Conservation (phyloP, 345 rosid species). For the Eutrema heterophyllum region DNA sequence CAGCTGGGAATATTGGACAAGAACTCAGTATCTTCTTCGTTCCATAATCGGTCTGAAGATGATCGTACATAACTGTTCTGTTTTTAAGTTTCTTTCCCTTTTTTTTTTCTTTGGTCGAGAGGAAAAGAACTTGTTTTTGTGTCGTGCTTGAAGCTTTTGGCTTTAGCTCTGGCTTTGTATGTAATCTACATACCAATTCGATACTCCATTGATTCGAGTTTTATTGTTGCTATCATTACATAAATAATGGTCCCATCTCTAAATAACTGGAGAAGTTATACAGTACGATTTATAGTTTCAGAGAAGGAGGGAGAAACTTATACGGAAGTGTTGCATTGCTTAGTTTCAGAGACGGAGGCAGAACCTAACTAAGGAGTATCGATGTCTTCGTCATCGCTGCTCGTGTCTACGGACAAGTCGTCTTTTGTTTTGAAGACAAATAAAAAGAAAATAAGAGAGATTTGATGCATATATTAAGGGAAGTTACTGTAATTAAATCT, state of each 20-base stretch:
- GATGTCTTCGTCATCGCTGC: too few relatives aligned
- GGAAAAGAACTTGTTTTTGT: slow-evolving; percentile 12
- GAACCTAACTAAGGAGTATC: too few relatives aligned
- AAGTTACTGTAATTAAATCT: too few relatives aligned
- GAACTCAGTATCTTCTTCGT: slow-evolving; percentile 68
- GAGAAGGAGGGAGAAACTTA: too few relatives aligned
- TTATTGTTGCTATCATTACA: neutral
- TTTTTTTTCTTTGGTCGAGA: neutral
- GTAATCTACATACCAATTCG: slow-evolving; percentile 12
- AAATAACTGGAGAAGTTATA: too few relatives aligned
- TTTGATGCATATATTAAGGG: too few relatives aligned
- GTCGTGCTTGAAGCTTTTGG: slow-evolving; percentile 18
- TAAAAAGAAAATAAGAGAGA: too few relatives aligned
- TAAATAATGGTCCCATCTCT: neutral
- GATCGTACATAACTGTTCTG: slow-evolving; percentile 9
- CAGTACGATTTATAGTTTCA: too few relatives aligned
- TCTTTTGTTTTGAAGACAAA: too few relatives aligned
- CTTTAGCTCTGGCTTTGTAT: slow-evolving; percentile 26
- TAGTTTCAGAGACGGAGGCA: too few relatives aligned
- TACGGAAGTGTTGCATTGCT: too few relatives aligned
- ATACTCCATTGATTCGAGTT: neutral
- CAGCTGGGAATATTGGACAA: slow-evolving; percentile 61
- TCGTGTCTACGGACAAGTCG: too few relatives aligned
- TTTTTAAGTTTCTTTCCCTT: neutral
- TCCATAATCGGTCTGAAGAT: slow-evolving; percentile 29